Evolutionary conservation across 23 red algal genomes (phyloP), one percentile per base, ranked within the genome.

Genomic region (Gracilaria caudata): DNA sequence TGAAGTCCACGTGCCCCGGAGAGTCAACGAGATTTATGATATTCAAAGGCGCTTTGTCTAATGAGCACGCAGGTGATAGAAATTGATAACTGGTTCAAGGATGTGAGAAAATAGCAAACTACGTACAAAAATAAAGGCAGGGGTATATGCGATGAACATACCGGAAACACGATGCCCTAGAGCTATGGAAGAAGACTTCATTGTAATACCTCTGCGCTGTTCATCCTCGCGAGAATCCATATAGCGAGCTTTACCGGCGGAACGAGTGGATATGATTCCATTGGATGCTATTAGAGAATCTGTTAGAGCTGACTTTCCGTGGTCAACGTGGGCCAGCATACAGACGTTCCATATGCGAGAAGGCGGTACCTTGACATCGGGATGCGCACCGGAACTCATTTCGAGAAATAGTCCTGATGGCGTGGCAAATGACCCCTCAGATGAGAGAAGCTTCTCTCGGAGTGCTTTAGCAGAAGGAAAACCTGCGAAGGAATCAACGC

Each of bases 1-100:
- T 92, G 85, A 99, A 99, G 78, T 99, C 97, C 14, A 99, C 97
- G 57, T 99, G 97, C 16, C 97, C 97, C 21, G 97, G 97, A 21
- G 93, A 95, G 68, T 99, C 97, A 36, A 99, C 63, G 34, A 99
- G 64, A 63, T 94, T 99, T 10, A 99, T 80, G n/a, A 95, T 80
- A 46, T 90, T 86, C 78, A 87, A 60, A 34, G 61, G 70, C 9
- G 51, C 89, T 40, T 75, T 68, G 13, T 54, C 85, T 89, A 43
- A 40, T 77, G 29, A 25, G 10, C 51, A 47, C 29, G 11, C 11
- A 60, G 6, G 34, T 19, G 36, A 26, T 46, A n/a, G 47, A 28
- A 78, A 79, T 56, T 24, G 32, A 36, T 23, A 51, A 59, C 75
- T 55, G 47, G 25, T 19, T 56, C 1, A 5, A 79, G 8, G 24